Conservation (phyloP, 768 basidiomycete genomes). For the Macrolepiota albuminosa region DNA sequence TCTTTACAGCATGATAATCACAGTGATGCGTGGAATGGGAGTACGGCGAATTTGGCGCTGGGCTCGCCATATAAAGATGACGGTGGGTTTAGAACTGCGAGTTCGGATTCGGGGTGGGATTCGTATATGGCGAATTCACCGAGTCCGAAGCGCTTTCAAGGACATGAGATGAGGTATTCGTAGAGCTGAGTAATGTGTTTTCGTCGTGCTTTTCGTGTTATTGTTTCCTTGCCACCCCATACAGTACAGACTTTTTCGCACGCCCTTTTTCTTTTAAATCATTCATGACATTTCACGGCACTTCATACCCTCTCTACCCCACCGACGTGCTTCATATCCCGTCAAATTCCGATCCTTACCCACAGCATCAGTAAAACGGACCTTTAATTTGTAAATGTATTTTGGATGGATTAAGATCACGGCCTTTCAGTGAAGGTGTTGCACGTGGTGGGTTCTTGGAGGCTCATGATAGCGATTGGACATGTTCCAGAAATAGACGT, state of each 20-base stretch:
- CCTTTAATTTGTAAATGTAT: background rate
- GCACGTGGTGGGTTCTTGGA: background rate
- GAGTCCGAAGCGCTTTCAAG: background rate
- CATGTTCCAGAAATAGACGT: background rate
- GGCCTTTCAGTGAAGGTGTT: background rate
- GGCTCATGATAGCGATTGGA: background rate
- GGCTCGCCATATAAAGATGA: slow-evolving; percentile 27
- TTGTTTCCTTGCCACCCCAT: background rate
- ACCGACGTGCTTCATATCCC: background rate
- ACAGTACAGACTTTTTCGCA: slow-evolving; percentile 6
- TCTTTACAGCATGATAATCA: slow-evolving; percentile 63
- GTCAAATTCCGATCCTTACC: background rate
- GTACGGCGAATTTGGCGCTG: slow-evolving; percentile 39
- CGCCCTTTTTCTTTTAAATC: background rate
- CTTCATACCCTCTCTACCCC: background rate
- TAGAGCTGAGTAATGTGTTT: slow-evolving; percentile 11
- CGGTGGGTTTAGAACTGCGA: slow-evolving; percentile 24
- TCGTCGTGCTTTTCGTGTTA: background rate
- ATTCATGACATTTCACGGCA: slow-evolving; percentile 4
- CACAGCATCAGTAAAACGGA: slow-evolving; percentile 1
- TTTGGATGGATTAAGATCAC: background rate
- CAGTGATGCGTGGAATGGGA: slow-evolving; percentile 56
- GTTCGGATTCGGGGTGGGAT: slow-evolving; percentile 25
- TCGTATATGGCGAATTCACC: slow-evolving; percentile 26
- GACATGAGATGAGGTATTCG: slow-evolving; percentile 7